Percentiles rank a stretch among this genome's conserved stretches.
phyloP scores from a whole-genome alignment of 2,329 filamentous ascomycete genomes.

The Talaromyces sp. region DNA sequence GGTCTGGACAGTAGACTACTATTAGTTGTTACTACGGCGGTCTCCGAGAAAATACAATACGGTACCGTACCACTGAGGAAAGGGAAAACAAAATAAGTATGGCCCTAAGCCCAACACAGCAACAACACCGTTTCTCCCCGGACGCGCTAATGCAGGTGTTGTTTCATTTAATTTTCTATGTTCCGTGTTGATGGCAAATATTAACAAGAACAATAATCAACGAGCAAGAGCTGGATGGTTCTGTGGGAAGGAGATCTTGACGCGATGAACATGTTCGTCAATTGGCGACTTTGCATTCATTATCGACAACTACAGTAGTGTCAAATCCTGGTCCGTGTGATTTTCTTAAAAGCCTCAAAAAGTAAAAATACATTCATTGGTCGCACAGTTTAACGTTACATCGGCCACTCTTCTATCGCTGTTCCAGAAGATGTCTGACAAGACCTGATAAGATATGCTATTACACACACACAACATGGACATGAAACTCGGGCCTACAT shows the following conservation, averaged over 20 bases:
- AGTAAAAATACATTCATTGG: not conserved
- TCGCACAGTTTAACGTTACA: not conserved
- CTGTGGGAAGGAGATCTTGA: not conserved
- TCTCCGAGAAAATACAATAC: not conserved
- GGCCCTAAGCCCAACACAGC: not conserved
- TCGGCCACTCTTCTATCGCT: slow-evolving; percentile 3
- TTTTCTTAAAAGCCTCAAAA: not conserved
- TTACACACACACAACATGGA: not conserved
- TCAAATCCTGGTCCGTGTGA: not conserved
- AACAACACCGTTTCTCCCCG: not conserved
- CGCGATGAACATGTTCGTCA: not conserved
- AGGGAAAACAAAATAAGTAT: not conserved
- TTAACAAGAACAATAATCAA: too few relatives aligned
- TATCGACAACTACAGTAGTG: not conserved
- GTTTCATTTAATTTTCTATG: not conserved
- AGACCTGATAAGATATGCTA: not conserved
- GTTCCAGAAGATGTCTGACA: slow-evolving; percentile 5
- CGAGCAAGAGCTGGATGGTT: too few relatives aligned
- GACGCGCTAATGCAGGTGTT: not conserved
- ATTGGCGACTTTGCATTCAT: not conserved
- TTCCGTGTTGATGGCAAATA: not conserved
- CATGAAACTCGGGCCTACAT: not conserved
- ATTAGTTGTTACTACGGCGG: not conserved
- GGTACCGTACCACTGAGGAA: not conserved
- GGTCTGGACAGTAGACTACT: not conserved